These are phyloP conservation scores for Neoscytalidium dimidiatum DNA, from an alignment of 2,329 filamentous ascomycete species.

Conservation along the genomic window DNA sequence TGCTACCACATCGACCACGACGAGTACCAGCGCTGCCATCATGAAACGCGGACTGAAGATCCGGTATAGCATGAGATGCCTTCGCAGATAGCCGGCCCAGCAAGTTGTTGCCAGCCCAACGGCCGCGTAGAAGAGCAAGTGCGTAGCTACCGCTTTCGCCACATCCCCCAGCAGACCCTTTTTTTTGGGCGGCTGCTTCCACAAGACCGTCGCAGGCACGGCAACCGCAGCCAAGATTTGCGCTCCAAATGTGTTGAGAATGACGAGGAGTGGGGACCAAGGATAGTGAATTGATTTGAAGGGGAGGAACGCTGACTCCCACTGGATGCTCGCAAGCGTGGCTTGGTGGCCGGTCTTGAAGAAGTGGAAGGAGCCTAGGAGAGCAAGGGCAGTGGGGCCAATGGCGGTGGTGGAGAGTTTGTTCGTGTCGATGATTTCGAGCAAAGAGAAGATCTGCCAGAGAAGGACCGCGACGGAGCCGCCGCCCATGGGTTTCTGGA, in stretches of 20 bases:
- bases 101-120: constrained; percentile 83
- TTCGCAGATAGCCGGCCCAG: constrained; percentile 83
- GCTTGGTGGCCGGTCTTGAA: constrained; percentile 99
- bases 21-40: constrained; percentile 70
- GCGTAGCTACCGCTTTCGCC: constrained; percentile 70
- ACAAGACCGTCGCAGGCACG: constrained; percentile 79
- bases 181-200: constrained; percentile 83
- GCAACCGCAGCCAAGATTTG: constrained; percentile 81
- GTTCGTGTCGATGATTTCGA: constrained; percentile 66
- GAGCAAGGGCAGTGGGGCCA: constrained; percentile 78
- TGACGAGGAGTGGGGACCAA: constrained; percentile 79
- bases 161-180: constrained; percentile 65
- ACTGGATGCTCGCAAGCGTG: constrained; percentile 83
- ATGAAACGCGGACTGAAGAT: constrained; percentile 93
- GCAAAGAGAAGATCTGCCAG: constrained; percentile 82
- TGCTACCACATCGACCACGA: constrained; percentile 75
- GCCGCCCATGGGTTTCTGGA: constrained; percentile 93
- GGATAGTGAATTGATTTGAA: constrained; percentile 82
- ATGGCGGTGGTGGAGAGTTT: constrained; percentile 62
- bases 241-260: constrained; percentile 84
- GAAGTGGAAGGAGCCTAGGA: constrained; percentile 92
- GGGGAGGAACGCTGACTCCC: constrained; percentile 93
- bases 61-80: constrained; percentile 95
- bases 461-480: constrained; percentile 79
- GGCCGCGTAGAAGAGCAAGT: constrained; percentile 79